Base-by-base conservation (phyloP, 2,329 filamentous ascomycete genomes). In the Talaromyces amestolkiae region DNA sequence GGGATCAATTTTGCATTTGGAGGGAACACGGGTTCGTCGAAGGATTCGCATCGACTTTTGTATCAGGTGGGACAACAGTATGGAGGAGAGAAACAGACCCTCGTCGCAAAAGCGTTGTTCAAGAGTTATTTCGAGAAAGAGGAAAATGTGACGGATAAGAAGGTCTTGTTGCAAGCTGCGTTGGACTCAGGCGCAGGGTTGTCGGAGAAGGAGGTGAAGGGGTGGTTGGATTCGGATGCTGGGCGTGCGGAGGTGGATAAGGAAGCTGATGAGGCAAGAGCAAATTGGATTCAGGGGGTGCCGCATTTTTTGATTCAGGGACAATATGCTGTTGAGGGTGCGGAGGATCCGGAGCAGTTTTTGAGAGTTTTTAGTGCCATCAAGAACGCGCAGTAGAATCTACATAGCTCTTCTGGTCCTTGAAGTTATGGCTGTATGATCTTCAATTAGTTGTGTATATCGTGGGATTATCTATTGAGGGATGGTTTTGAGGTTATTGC, bases 21-120 rank as follows among this genome's bases (percentile, higher is more conserved):
- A 13, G 90, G 91, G 63, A 86, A 84, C 69, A 87, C 87, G 6
- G 93, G 93, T 58, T 91, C 89, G 72, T 94, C 92, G 19, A 83
- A 91, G 22, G 90, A 96, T 71, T 90, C 89, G 65, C 92, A 96
- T 77, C 86, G 92, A 3, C 74, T 94, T 67, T 84, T 93, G 53
- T 87, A 93, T 78, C 83, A 93, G 64, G 56, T 59, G 15, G 87
- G 82, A 72, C 80, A 74, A 73, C 87, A 85, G 69, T 71, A 74
- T 60, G 69, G 66, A 33, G 64, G 70, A 79, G 84, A 53, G 70
- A 61, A 84, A 59, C 86, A 91, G 79, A 87, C 84, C 41, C 78
- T 79, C 58, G 83, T 91, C 13, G 83, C 90, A 27, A 80, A 86
- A 70, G 83, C 86, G 70, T 75, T 92, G 41, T 91, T 92, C 82